Evolutionary conservation across 2,329 filamentous ascomycete species (phyloP), one percentile per base, ranked within the genome.

Genomic region (Aspergillus terreus): DNA sequence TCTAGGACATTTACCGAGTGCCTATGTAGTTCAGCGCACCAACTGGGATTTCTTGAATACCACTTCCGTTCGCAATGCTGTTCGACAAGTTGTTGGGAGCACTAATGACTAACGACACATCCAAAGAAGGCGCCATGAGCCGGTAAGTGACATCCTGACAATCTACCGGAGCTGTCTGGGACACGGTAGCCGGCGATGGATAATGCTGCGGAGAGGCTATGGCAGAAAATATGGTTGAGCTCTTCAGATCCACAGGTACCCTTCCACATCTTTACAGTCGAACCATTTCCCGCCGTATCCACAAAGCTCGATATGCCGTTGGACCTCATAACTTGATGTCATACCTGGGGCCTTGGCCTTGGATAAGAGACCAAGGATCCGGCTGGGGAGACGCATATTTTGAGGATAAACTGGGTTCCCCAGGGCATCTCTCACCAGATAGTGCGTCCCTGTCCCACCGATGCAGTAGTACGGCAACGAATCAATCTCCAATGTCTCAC

Each of bases 371-470:
- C 59, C 58, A 6, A 62, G 41, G 19, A 62, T 44, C 19, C 57
- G 45, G 6, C 50, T 47, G 10, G 59, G 59, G 9, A 54, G 11
- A 10, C 59, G 58, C 44, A 60, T 65, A 40, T 63, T 65, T 2
- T 52, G 52, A 10, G 63, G 64, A 36, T 63, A 69, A 9, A 63
- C 59, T 23, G 59, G 63, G 27, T 67, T 70, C 0, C 72, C 74
- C 2, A 65, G 45, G 17, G 60, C 54, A 49, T 74, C 72, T 17
- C 60, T 63, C 9, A 64, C 61, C 6, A 73, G 72, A 58, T 84
- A 88, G 61, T 86, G 86, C 0, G 82, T 85, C 0, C 87, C 87
- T 0, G 85, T 79, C 2, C 85, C 85, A 1, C 87, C 87, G 15
- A 90, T 73, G 55, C 84, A 77, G 27, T 84, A 77, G 48, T 87